Conservation (phyloP, 2,329 filamentous ascomycete genomes). For the Fusarium citri region DNA sequence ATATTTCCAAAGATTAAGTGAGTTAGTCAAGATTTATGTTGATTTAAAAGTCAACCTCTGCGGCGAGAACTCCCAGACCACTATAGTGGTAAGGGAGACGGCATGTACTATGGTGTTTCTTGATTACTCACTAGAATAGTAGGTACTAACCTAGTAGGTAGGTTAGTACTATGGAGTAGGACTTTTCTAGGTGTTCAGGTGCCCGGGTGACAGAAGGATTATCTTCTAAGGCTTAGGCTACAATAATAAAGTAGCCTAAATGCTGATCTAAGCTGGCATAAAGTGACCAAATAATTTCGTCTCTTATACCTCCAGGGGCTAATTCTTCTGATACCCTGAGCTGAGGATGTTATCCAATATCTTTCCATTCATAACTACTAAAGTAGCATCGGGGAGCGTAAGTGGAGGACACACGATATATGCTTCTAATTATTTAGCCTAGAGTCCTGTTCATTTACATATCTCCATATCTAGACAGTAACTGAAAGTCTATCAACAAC, state of each 20-base stretch:
- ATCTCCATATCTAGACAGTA: not conserved
- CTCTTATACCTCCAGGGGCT: not conserved
- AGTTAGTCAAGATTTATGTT: not conserved
- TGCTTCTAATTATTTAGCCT: not conserved
- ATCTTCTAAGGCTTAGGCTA: not conserved
- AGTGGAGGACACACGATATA: not conserved
- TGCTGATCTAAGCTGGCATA: not conserved
- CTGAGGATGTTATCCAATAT: not conserved
- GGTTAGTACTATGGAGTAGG: too few species aligned
- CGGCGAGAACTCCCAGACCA: not conserved
- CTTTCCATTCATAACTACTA: not conserved
- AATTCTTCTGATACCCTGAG: too few species aligned
- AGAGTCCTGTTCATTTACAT: not conserved
- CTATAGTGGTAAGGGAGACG: not conserved
- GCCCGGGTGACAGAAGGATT: too few species aligned
- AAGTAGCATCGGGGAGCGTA: not conserved
- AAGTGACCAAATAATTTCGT: not conserved
- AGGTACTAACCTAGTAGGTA: too few species aligned
- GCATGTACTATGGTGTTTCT: not conserved
- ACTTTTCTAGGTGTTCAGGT: too few species aligned
- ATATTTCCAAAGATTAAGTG: not conserved
- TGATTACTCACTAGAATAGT: not conserved
- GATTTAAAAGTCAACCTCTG: not conserved
- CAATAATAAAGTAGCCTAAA: not conserved
- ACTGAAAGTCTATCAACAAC: conserved; percentile 1